A percentile compares a stretch with the other conserved stretches of the same genome.
Evolutionary conservation across 163 green algal genomes (phyloP).

Genomic region (Smithsoniella earleae): DNA sequence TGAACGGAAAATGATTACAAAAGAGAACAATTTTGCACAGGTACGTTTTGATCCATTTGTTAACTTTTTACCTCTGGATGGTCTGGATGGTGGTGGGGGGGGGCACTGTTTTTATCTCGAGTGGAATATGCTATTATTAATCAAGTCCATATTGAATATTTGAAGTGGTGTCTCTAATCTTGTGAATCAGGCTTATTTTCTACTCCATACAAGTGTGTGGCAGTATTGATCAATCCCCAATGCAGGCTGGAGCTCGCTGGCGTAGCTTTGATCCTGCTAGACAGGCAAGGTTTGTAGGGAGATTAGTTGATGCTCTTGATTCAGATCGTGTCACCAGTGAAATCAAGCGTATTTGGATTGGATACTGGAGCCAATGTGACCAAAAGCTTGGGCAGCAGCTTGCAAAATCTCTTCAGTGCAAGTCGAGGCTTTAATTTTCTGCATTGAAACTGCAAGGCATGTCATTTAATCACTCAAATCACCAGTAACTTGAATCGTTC

Average conservation of each 20-base stretch:
- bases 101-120: conserved; percentile 62
- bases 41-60: too few species aligned
- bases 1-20: conserved; percentile 68
- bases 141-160: too few species aligned
- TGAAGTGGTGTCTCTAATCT: too few species aligned
- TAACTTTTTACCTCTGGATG: too few species aligned
- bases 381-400: conserved; percentile 59
- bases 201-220: too few species aligned
- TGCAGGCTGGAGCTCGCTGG: conserved; percentile 71
- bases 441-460: too few species aligned
- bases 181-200: too few species aligned
- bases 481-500: too few species aligned
- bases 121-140: too few species aligned
- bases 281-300: conserved; percentile 73
- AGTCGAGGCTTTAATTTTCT: conserved; percentile 24
- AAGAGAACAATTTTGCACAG: conserved; percentile 93
- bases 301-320: conserved; percentile 61
- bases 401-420: conserved; percentile 56
- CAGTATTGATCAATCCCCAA: too few species aligned
- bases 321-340: conserved; percentile 38
- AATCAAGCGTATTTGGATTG: conserved; percentile 85
- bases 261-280: conserved; percentile 58
- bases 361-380: conserved; percentile 85
- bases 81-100: too few species aligned
- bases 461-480: too few species aligned